Evolutionary conservation across 1,139 yeast species (phyloP).

Genomic region (Sugiyamaella grinbergsii): DNA sequence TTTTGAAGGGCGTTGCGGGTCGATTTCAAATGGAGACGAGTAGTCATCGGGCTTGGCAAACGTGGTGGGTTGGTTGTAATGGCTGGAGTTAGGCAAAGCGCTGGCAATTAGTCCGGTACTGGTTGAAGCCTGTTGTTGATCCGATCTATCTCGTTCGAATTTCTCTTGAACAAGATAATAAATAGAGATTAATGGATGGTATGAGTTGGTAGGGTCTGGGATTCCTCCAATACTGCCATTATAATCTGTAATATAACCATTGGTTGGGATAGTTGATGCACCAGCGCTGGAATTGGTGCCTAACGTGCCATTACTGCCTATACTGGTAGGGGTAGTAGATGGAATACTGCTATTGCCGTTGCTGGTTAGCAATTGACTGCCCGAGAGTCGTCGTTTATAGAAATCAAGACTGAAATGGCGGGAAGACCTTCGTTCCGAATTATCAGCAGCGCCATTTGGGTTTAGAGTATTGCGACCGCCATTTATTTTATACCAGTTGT

Average conservation of each 20-base stretch:
- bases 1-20: slow-evolving; percentile 21
- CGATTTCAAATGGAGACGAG: slow-evolving; percentile 16
- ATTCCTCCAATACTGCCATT: not conserved
- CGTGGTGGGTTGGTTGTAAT: not conserved
- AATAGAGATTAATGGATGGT: slow-evolving; percentile 84
- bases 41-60: not conserved
- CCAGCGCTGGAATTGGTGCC: slow-evolving; percentile 8
- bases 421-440: slow-evolving; percentile 16
- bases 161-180: slow-evolving; percentile 84
- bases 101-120: slow-evolving; percentile 20
- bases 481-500: slow-evolving; percentile 58
- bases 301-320: slow-evolving; percentile 14
- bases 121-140: slow-evolving; percentile 13
- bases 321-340: not conserved
- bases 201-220: slow-evolving; percentile 81
- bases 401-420: slow-evolving; percentile 36
- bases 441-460: not conserved
- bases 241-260: not conserved
- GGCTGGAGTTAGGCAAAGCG: not conserved
- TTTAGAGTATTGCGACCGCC: slow-evolving; percentile 22
- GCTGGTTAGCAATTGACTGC: slow-evolving; percentile 8
- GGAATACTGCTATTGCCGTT: not conserved
- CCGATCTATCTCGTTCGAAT: slow-evolving; percentile 64
- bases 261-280: not conserved
- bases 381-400: slow-evolving; percentile 26